Conservation (phyloP, 805 yeast species). For the Barnettozyma californica region DNA sequence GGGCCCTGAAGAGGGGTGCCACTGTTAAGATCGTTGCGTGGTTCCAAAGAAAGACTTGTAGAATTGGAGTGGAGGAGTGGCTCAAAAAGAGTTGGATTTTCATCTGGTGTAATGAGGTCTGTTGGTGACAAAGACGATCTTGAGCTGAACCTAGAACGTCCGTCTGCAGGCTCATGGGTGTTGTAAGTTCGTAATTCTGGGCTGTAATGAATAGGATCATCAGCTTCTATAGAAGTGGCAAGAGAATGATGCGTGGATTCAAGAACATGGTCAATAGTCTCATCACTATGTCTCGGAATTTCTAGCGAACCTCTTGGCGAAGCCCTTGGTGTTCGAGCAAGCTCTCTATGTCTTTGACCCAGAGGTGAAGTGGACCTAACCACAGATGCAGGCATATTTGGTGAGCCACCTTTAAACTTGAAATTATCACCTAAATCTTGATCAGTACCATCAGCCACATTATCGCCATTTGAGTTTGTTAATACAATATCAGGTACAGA, state of each 20-base stretch:
- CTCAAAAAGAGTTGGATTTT: conserved; percentile 3
- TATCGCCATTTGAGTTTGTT: not conserved
- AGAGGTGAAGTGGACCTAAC: conserved; percentile 29
- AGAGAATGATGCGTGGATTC: not conserved
- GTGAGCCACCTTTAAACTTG: conserved; percentile 28
- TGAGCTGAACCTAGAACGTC: conserved; percentile 15
- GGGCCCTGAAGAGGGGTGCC: not conserved
- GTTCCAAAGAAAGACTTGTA: conserved; percentile 4
- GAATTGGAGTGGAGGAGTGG: conserved; percentile 15
- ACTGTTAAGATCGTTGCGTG: conserved; percentile 7
- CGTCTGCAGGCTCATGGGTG: conserved; percentile 4
- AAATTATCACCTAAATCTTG: conserved; percentile 29
- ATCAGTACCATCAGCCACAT: conserved; percentile 14
- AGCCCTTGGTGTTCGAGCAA: conserved; percentile 12
- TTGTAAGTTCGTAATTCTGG: not conserved
- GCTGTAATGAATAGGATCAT: not conserved
- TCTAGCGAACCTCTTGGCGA: conserved; percentile 16
- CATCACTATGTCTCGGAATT: conserved; percentile 7
- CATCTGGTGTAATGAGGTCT: conserved; percentile 1
- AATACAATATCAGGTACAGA: conserved; percentile 3
- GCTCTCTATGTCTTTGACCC: conserved; percentile 19
- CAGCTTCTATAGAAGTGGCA: not conserved
- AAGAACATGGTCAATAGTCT: conserved; percentile 9
- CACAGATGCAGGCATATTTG: conserved; percentile 30
- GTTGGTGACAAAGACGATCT: conserved; percentile 12